Percentiles rank a stretch among this genome's conserved stretches.
phyloP scores from a whole-genome alignment of 176 grass and related monocot genomes.

The Aegilops longissima region DNA sequence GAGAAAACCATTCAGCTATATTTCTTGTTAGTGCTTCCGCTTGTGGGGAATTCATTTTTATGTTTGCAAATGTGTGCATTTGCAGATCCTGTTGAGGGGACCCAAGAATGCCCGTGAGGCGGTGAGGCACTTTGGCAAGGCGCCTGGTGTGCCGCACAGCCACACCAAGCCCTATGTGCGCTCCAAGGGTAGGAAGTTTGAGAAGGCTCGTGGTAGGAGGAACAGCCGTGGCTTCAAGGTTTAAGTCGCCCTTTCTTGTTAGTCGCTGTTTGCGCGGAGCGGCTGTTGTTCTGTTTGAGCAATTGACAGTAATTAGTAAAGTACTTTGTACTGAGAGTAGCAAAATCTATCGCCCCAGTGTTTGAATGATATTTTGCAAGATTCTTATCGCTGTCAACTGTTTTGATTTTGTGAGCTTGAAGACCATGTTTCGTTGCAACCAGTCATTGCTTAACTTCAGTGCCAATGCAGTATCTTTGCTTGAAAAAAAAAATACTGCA shows the following conservation, averaged over 20 bases:
- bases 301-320: slow-evolving; percentile 37
- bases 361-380: slow-evolving; percentile 27
- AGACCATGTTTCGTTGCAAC: slow-evolving; percentile 15
- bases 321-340: slow-evolving; percentile 33
- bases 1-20: no score
- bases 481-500: no score
- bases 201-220: slow-evolving; percentile 69
- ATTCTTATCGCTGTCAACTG: neutral
- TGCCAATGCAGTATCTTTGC: no score
- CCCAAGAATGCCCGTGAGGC: slow-evolving; percentile 86
- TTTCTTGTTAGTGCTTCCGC: no score
- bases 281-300: slow-evolving; percentile 27
- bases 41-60: neutral
- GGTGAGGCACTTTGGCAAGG: slow-evolving; percentile 64
- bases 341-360: slow-evolving; percentile 8
- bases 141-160: slow-evolving; percentile 79
- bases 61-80: neutral
- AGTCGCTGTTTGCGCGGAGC: neutral
- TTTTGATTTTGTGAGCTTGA: slow-evolving; percentile 1
- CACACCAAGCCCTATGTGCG: slow-evolving; percentile 78
- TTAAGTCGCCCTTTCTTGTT: neutral
- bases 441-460: no score
- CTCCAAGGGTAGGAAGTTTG: slow-evolving; percentile 77
- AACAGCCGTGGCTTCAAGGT: slow-evolving; percentile 86
- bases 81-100: slow-evolving; percentile 63